Evolutionary conservation across 257 asterid genomes (phyloP), one percentile per base, ranked within the genome.

Genomic region (Solanum piurae): DNA sequence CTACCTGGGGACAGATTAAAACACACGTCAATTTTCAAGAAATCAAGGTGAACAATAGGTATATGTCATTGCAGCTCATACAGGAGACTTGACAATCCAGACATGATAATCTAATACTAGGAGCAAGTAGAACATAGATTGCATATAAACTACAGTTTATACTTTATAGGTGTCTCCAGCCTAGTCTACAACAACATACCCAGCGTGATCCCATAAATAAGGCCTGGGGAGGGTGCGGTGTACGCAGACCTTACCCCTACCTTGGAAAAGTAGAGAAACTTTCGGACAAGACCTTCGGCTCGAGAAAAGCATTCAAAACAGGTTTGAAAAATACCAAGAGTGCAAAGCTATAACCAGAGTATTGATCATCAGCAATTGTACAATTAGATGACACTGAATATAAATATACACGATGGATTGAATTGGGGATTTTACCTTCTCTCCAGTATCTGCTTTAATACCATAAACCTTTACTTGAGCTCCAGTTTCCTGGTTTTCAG

Each of bases 401-500:
- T 7, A 62, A 23, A 83, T 83, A 14, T 16, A 25, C 6, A 73
- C 27, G 20, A 52, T 33, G 64, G 21, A 36, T 44, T 79, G 14
- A 13, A 37, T 86, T 83, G 33, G 84, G 13, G 46, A 90, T 76
- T 72, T 88, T 95, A 96, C 98, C 98, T 94, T 95, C 79, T 88
- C 92, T 90, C 92, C 92, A 2, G 94, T 87, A 84, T 92, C 95
- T 46, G 92, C 89, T 87, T 93, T 94, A 44, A 89, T 92, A 87
- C 96, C 99, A 91, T 91, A 96, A 87, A 95, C 95, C 91, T 91
- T 96, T 90, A 96, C 89, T 89, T 92, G 94, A 85, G 99, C 96
- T 92, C 99, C 99, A 60, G 98, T 96, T 91, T 96, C 99, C 99
- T 96, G 94, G 90, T 91, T 89, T 76, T 64, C 86, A 83, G 83